phyloP scores from a whole-genome alignment of 805 yeast genomes.

The Pichia nanzhaoensis region DNA sequence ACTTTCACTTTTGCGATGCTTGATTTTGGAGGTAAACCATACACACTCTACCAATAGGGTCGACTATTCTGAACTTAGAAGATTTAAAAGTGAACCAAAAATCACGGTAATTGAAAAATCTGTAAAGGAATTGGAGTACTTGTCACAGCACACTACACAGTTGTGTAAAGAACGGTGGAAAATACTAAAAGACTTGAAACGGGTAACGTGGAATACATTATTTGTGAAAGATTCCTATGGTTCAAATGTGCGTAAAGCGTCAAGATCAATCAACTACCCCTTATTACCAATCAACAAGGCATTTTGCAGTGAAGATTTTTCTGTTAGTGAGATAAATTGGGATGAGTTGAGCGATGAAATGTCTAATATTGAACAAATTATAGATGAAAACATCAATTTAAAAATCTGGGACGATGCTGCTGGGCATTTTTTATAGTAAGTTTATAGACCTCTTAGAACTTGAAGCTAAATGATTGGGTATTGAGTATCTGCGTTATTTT shows the following conservation, averaged over 20 bases:
- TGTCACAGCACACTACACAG: constrained; percentile 24
- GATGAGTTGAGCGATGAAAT: constrained; percentile 14
- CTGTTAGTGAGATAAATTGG: constrained; percentile 16
- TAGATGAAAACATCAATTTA: constrained; percentile 19
- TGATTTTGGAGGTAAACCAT: constrained; percentile 11
- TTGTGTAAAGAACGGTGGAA: constrained; percentile 26
- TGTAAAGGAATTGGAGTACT: constrained; percentile 17
- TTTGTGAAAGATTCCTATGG: not conserved
- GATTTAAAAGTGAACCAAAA: not conserved
- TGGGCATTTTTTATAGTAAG: constrained; percentile 14
- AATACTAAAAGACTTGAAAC: constrained; percentile 19
- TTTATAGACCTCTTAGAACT: too few species aligned
- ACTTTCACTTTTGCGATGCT: constrained; percentile 14
- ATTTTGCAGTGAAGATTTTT: not conserved
- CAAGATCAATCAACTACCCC: not conserved
- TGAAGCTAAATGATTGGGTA: too few species aligned
- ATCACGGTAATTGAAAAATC: constrained; percentile 12
- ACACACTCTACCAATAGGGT: too few species aligned
- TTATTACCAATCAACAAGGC: too few species aligned
- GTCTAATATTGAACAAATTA: constrained; percentile 13
- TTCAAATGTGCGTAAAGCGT: too few species aligned
- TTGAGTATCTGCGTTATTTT: too few species aligned
- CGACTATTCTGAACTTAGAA: constrained; percentile 1
- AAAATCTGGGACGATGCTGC: constrained; percentile 21
- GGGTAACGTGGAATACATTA: constrained; percentile 21